phyloP scores from a whole-genome alignment of 257 asterid genomes.

The Rubia yunnanensis region DNA sequence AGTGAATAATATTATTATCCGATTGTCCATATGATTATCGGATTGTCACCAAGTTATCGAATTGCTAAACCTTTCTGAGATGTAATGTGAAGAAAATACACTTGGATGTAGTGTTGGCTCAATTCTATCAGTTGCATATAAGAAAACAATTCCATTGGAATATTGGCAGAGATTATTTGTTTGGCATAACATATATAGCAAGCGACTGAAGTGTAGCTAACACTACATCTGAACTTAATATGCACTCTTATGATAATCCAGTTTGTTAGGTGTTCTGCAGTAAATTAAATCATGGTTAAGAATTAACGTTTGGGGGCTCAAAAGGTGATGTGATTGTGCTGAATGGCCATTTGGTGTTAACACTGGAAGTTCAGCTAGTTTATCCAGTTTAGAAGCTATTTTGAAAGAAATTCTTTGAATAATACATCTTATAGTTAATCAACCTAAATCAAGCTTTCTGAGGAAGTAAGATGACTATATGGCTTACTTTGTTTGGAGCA shows the following conservation, averaged over 20 bases:
- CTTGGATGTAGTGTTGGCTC: too few relatives aligned
- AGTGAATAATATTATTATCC: background rate
- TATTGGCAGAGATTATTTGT: background rate
- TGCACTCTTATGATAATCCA: background rate
- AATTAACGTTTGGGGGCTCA: background rate
- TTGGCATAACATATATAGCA: background rate
- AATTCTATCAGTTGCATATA: too few relatives aligned
- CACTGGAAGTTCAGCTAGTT: background rate
- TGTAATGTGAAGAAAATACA: background rate
- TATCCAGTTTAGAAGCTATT: background rate
- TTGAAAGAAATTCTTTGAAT: background rate
- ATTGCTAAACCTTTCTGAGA: background rate
- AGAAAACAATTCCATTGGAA: background rate
- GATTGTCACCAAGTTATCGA: too few relatives aligned
- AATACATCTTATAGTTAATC: background rate
- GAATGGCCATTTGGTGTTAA: conserved; percentile 1
- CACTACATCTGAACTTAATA: background rate
- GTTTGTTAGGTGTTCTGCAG: background rate
- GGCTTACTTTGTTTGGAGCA: background rate
- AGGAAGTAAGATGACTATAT: background rate
- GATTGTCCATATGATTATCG: background rate
- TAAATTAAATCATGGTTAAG: background rate
- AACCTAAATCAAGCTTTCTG: background rate
- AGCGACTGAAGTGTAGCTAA: background rate
- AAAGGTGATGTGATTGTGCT: background rate